Conservation (phyloP, 169 alveolate species). For the Plasmodium coatneyi region DNA sequence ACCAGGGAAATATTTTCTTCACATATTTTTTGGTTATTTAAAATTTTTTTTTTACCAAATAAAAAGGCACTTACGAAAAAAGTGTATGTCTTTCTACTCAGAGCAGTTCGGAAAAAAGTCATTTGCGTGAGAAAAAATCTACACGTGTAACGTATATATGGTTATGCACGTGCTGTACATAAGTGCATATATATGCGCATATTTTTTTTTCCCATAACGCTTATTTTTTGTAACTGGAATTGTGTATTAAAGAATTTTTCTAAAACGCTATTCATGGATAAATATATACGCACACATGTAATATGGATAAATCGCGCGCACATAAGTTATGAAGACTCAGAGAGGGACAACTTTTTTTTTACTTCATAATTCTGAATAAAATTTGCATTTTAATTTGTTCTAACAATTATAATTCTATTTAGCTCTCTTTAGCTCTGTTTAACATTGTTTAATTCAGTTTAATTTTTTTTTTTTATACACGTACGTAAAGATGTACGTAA, state of each 20-base stretch:
- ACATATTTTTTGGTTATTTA: neutral
- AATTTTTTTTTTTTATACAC: neutral
- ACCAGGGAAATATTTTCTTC: neutral
- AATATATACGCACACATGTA: neutral
- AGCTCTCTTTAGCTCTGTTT: neutral
- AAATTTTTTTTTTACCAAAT: neutral
- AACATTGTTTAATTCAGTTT: neutral
- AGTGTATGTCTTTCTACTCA: neutral
- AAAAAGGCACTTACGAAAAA: neutral
- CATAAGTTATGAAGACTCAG: neutral
- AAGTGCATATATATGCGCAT: neutral
- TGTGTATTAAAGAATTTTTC: neutral
- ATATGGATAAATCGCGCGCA: neutral
- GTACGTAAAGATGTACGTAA: neutral
- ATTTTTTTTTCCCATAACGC: neutral
- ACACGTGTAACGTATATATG: neutral
- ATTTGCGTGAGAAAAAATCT: neutral
- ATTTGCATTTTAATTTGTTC: conserved; percentile 20
- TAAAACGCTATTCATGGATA: neutral
- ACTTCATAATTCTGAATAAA: neutral
- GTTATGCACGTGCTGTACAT: neutral
- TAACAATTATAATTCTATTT: neutral
- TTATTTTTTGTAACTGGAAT: neutral
- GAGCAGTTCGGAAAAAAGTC: neutral
- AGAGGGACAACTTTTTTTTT: conserved; percentile 1